Base-by-base conservation (phyloP, 371 early-diverging fungal genomes). In the Mucor irregularis region DNA sequence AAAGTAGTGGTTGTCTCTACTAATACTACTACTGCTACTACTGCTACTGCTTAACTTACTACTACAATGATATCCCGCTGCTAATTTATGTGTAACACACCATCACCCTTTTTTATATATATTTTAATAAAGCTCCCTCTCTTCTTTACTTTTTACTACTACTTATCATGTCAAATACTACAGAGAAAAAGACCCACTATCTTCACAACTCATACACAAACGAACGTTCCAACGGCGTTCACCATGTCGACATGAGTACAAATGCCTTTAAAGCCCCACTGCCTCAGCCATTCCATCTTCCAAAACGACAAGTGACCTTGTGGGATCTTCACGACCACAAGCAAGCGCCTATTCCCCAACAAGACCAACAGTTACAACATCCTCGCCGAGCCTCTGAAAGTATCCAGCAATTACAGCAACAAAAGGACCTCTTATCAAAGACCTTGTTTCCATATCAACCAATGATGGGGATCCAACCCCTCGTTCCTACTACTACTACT, bases 391-490 rank as follows among this genome's bases (percentile, higher is more conserved):
- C 25, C 5, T 49, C 57, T 2, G 49, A 49, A 8, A 35, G 39
- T 2, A 13, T 21, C 7, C 5, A 26, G 8, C 35, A 49, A 2
- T n/a, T n/a, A n/a, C 17, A 17, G 17, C 40, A 16, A 2, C 22
- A 40, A 14, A 22, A n/a, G 13, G 13, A 10, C 14, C 17, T 40
- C 2, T 21, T 17, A 6, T 24, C 22, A 42, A 21, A 24, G 5
- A 38, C 38, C 5, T 16, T 51, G 34, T 58, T 43, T 30, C 66
- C 65, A 33, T 68, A 60, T 48, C 59, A 53, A 8, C 47, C 53
- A 0, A 46, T 59, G 30, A 38, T 16, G 10, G 54, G 61, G 0
- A 38, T 25, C 9, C 43, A 54, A 1, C 54, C 53, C 6, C 28
- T 61, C 16, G 11, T 2, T 4, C 30, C 45, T 13, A n/a, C n/a